Evolutionary conservation across 2,329 filamentous ascomycete species (phyloP).

Genomic region (Nothopassalora personata): DNA sequence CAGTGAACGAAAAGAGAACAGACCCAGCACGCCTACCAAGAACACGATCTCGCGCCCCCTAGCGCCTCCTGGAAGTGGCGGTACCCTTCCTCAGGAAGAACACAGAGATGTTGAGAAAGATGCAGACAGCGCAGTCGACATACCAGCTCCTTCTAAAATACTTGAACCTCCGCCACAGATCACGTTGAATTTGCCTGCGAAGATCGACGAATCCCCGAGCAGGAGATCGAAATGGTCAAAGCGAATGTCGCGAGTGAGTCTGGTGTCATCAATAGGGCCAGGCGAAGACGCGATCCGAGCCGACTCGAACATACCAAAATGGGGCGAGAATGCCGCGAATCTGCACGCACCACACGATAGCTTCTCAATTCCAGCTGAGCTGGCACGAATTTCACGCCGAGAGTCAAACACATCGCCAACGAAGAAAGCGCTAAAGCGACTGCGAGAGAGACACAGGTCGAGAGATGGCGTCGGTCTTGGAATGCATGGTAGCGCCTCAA

Average conservation of each 20-base stretch:
- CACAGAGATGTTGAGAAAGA: slow-evolving; percentile 37
- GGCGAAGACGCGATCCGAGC: slow-evolving; percentile 36
- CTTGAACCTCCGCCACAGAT: slow-evolving; percentile 38
- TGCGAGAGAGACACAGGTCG: slow-evolving; percentile 31
- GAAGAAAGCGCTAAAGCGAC: slow-evolving; percentile 27
- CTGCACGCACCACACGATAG: slow-evolving; percentile 40
- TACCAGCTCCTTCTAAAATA: slow-evolving; percentile 5
- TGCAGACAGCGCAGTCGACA: slow-evolving; percentile 20
- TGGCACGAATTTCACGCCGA: slow-evolving; percentile 33
- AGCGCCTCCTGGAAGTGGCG: slow-evolving; percentile 29
- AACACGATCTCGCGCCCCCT: slow-evolving; percentile 39
- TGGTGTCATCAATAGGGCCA: slow-evolving; percentile 35
- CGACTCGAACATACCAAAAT: slow-evolving; percentile 37
- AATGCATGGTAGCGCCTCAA: slow-evolving; percentile 20
- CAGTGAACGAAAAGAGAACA: slow-evolving; percentile 10
- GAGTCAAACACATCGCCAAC: slow-evolving; percentile 28
- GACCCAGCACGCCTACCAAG: slow-evolving; percentile 26
- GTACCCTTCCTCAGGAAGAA: slow-evolving; percentile 22
- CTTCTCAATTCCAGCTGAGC: slow-evolving; percentile 40
- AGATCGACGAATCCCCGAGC: slow-evolving; percentile 12
- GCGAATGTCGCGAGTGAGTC: slow-evolving; percentile 33
- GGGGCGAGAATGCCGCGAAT: slow-evolving; percentile 33
- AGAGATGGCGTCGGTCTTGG: slow-evolving; percentile 23
- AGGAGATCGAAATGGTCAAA: slow-evolving; percentile 26
- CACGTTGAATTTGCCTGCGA: slow-evolving; percentile 30